Evolutionary conservation across 306 rosid genomes (phyloP).

Genomic region (Citrullus mucosospermus): DNA sequence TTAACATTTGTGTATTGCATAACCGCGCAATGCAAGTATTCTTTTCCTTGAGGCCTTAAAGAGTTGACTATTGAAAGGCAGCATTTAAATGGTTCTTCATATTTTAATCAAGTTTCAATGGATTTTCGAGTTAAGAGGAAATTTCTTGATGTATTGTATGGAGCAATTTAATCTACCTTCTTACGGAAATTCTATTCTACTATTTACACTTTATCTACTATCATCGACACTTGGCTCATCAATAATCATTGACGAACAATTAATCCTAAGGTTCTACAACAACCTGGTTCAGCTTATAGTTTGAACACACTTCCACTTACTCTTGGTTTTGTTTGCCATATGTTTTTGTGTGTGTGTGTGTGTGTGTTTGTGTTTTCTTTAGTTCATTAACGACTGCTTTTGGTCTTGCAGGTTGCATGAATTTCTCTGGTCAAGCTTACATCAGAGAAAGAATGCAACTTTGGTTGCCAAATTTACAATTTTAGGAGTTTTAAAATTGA

Average conservation of each 20-base stretch:
- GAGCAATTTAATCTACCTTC: not conserved
- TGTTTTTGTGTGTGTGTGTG: not conserved
- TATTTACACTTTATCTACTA: not conserved
- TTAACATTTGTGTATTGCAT: not conserved
- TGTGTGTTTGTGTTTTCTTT: not conserved
- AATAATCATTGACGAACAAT: not conserved
- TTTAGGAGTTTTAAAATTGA: slow-evolving; percentile 10
- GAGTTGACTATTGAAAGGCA: not conserved
- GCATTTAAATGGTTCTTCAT: not conserved
- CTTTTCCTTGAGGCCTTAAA: not conserved
- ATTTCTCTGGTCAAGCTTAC: slow-evolving; percentile 33
- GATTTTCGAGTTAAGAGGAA: not conserved
- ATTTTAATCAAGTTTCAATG: not conserved
- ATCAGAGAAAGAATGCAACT: slow-evolving; percentile 37
- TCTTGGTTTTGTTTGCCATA: not conserved
- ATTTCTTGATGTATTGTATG: not conserved
- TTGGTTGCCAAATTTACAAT: slow-evolving; percentile 25
- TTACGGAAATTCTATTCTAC: not conserved
- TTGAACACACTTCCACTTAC: not conserved
- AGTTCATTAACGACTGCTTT: not conserved
- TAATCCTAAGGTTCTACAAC: not conserved
- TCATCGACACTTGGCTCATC: not conserved
- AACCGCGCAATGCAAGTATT: not conserved
- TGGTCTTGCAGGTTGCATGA: slow-evolving; percentile 61
- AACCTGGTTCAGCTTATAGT: not conserved